Conservation (phyloP, 768 basidiomycete species). For the Cystobasidium onofrii region DNA sequence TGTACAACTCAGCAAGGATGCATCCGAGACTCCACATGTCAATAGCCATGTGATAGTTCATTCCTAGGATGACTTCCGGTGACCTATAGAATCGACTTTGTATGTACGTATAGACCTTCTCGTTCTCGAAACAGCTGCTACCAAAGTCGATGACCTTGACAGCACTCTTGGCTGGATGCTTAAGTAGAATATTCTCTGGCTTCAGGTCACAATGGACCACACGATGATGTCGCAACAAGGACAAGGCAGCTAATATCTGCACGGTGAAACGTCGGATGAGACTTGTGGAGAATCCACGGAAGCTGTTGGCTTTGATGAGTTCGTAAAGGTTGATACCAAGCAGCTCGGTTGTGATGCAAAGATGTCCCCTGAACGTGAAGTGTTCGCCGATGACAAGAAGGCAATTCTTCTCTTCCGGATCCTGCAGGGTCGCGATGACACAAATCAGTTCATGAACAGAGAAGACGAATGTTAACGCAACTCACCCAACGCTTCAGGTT, state of each 20-base stretch:
- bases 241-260: slow-evolving; percentile 86
- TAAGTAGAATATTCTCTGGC: slow-evolving; percentile 93
- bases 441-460: neutral
- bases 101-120: slow-evolving; percentile 99
- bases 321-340: slow-evolving; percentile 98
- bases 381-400: slow-evolving; percentile 98
- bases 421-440: slow-evolving; percentile 54
- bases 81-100: slow-evolving; percentile 99
- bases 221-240: slow-evolving; percentile 89
- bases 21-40: slow-evolving; percentile 98
- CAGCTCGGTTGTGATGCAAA: slow-evolving; percentile 96
- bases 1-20: slow-evolving; percentile 92
- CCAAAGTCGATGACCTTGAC: slow-evolving; percentile 99
- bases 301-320: slow-evolving; percentile 96
- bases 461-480: slow-evolving; percentile 29
- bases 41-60: slow-evolving; percentile 94
- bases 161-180: slow-evolving; percentile 89
- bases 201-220: slow-evolving; percentile 99
- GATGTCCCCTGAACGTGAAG: slow-evolving; percentile 93
- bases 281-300: slow-evolving; percentile 91
- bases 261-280: slow-evolving; percentile 91
- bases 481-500: slow-evolving; percentile 93
- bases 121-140: slow-evolving; percentile 94
- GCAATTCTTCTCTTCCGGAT: slow-evolving; percentile 90
- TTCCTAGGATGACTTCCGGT: slow-evolving; percentile 95